Percentiles rank a stretch among this genome's conserved stretches.
These are phyloP conservation scores for Fulvia fulva DNA, from an alignment of 2,329 filamentous ascomycete genomes.

Conservation along the genomic window DNA sequence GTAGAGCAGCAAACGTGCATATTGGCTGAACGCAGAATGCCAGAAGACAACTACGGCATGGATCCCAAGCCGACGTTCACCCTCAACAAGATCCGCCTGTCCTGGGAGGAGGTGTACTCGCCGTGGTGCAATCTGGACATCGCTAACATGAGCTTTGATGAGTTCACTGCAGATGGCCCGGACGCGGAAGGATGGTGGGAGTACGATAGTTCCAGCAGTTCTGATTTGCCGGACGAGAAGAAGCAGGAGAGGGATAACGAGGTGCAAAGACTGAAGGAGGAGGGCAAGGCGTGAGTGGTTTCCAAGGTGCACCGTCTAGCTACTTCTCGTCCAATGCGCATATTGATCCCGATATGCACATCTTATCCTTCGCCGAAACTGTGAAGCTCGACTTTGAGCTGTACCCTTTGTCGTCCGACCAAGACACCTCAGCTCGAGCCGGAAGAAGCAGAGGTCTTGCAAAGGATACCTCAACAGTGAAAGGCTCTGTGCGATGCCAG, in stretches of 20 bases:
- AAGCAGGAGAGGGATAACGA: background rate
- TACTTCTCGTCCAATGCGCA: background rate
- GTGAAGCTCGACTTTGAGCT: background rate
- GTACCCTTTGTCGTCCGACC: background rate
- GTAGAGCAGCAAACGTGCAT: constrained; percentile 9
- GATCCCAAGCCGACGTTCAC: background rate
- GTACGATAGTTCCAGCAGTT: background rate
- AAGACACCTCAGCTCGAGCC: background rate
- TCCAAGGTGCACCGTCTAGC: background rate
- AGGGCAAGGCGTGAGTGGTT: background rate
- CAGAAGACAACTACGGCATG: constrained; percentile 4
- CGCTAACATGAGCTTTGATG: constrained; percentile 18
- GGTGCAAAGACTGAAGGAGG: background rate
- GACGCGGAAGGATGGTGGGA: constrained; percentile 12
- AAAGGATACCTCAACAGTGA: constrained; percentile 10
- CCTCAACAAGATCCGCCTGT: constrained; percentile 14
- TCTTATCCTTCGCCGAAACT: background rate
- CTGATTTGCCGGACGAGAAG: constrained; percentile 1
- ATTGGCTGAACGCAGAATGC: constrained; percentile 1
- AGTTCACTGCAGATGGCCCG: constrained; percentile 8
- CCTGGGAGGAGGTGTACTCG: constrained; percentile 10
- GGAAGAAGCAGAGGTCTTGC: constrained; percentile 12
- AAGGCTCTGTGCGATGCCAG: constrained; percentile 2
- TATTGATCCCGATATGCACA: background rate
- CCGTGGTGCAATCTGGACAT: constrained; percentile 20